phyloP scores from a whole-genome alignment of 75 land plant genomes.

The Cupressus sempervirens region DNA sequence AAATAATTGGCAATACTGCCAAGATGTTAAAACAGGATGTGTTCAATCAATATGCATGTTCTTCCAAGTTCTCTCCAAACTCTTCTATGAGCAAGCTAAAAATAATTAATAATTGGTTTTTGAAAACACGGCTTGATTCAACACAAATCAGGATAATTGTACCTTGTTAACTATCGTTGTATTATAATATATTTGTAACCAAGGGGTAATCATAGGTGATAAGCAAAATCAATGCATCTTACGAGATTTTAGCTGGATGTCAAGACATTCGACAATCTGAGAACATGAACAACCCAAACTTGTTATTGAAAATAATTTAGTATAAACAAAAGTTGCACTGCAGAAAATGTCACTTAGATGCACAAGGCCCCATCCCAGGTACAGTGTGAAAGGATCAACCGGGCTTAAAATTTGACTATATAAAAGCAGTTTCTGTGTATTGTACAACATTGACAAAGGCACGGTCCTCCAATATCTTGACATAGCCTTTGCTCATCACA shows the following conservation, averaged over 20 bases:
- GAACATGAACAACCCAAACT: background rate
- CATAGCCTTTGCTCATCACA: constrained; percentile 4
- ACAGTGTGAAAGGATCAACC: background rate
- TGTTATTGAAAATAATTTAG: background rate
- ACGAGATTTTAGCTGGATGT: background rate
- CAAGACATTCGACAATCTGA: background rate
- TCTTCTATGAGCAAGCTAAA: too few species aligned
- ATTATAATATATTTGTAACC: background rate
- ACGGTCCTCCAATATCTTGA: background rate
- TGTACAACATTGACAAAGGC: background rate
- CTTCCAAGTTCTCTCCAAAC: background rate
- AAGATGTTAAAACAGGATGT: background rate
- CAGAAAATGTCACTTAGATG: background rate
- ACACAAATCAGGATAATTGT: too few species aligned
- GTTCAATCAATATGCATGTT: background rate
- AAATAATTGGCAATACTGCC: background rate
- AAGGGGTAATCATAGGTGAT: background rate
- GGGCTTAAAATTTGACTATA: background rate
- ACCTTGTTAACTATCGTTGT: background rate
- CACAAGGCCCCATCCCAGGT: background rate
- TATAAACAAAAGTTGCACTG: constrained; percentile 1
- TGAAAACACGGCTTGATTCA: background rate
- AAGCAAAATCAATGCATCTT: background rate
- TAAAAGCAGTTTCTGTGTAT: background rate
- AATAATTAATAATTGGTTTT: too few species aligned